Evolutionary conservation across 345 rosid species (phyloP), one percentile per base, ranked within the genome.

Genomic region (Cardamine occulta): DNA sequence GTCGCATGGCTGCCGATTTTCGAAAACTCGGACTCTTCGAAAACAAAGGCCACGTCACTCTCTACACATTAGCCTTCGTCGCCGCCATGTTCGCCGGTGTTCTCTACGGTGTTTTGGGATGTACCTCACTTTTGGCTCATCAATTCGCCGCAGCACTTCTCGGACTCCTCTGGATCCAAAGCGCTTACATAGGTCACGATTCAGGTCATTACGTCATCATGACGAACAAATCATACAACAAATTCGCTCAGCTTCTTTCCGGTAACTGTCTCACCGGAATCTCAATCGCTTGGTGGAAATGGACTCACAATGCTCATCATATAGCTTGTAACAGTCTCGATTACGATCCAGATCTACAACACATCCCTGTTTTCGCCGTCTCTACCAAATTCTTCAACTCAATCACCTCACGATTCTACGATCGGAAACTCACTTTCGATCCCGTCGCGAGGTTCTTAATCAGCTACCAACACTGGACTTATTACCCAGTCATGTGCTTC

Each of bases 221-320:
- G 96, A 4, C 64, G 6, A 87, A 73, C 55, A 79, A 69, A 14
- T 77, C 74, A 0, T 88, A 47, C n/a, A 95, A 95, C 80, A 84
- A 73, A 68, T 1, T 84, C 5, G 88, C 87, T 24, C 99, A 95
- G 67, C 49, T 95, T 12, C 14, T 95, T 2, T 66, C 98, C 13
- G 99, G 99, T 6, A 95, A 93, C 82, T 90, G 96, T 62, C 60
- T 91, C 0, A 93, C 99, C 35, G 99, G 99, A 9, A 95, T 95
- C 39, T 90, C 97, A 57, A 95, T 95, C 70, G 99, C 98, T 7
- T 93, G 99, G 99, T 95, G 99, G 99, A 95, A 95, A 72, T 93
- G 99, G 97, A 95, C 98, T 24, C 99, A 95, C 64, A 95, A 95
- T 57, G 97, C 93, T 3, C 99, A 95, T 66, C 99, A 95, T 60